Evolutionary conservation across 192 early-diverging fungal genomes (phyloP).

Genomic region (Coemansia sp.): DNA sequence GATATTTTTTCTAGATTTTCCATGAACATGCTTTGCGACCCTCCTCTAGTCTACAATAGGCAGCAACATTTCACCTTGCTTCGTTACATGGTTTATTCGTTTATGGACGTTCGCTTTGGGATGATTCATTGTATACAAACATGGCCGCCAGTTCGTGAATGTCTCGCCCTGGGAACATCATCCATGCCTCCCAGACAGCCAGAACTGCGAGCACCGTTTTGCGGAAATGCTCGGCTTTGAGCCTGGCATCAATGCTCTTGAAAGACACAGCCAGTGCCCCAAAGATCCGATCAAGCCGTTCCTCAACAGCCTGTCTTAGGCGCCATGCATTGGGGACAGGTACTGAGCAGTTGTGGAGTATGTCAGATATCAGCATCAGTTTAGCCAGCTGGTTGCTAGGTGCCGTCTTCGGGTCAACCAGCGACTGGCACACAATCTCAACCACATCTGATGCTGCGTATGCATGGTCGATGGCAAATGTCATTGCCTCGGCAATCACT

Average conservation of each 20-base stretch:
- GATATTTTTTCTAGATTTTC: too few species aligned
- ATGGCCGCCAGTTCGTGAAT: conserved; percentile 13
- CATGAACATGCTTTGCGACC: too few species aligned
- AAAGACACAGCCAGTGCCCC: conserved; percentile 68
- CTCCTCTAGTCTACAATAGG: too few species aligned
- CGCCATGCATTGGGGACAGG: conserved; percentile 86
- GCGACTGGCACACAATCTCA: conserved; percentile 61
- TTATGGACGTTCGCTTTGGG: too few species aligned
- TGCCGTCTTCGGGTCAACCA: conserved; percentile 60
- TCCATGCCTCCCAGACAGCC: conserved; percentile 87
- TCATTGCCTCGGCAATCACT: conserved; percentile 76
- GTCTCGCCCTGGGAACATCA: conserved; percentile 68
- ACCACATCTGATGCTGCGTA: conserved; percentile 78
- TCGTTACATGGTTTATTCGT: too few species aligned
- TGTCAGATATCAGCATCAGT: conserved; percentile 84
- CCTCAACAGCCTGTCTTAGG: conserved; percentile 70
- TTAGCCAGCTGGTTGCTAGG: conserved; percentile 67
- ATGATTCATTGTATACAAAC: too few species aligned
- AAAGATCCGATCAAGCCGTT: conserved; percentile 64
- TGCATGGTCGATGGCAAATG: conserved; percentile 80
- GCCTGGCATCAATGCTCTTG: conserved; percentile 64
- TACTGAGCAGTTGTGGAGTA: conserved; percentile 84
- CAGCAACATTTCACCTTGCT: too few species aligned
- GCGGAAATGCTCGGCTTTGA: conserved; percentile 81
- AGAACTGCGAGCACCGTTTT: conserved; percentile 65